These are phyloP conservation scores for Colletotrichum higginsianum DNA, from an alignment of 2,329 filamentous ascomycete genomes.

Conservation along the genomic window DNA sequence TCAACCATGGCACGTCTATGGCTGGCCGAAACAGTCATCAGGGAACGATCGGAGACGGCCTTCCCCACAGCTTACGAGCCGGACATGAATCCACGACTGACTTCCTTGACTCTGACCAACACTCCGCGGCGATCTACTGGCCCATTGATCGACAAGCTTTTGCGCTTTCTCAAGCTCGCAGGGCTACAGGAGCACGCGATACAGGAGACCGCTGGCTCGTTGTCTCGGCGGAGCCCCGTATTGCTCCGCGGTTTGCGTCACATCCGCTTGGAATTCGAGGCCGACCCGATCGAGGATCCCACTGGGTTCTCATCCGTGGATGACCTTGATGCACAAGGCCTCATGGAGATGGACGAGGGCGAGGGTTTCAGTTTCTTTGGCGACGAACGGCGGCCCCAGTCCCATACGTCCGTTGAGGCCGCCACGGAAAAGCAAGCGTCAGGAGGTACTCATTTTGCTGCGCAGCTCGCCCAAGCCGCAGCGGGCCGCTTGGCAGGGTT, in stretches of 20 bases:
- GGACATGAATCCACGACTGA: constrained; percentile 70
- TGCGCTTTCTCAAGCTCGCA: constrained; percentile 62
- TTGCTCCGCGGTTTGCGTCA: constrained; percentile 67
- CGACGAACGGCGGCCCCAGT: constrained; percentile 43
- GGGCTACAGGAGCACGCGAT: constrained; percentile 66
- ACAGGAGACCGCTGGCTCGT: constrained; percentile 46
- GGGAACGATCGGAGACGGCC: constrained; percentile 58
- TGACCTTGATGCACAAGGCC: constrained; percentile 58
- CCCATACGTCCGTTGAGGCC: constrained; percentile 1
- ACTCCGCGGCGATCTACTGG: constrained; percentile 69
- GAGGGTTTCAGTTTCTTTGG: constrained; percentile 64
- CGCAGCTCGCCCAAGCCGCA: constrained; percentile 33
- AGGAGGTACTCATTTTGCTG: constrained; percentile 14
- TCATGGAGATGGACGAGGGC: constrained; percentile 56
- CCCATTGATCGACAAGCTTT: constrained; percentile 63
- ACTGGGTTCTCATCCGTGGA: constrained; percentile 49
- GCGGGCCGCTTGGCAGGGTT: constrained; percentile 47
- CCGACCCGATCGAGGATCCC: constrained; percentile 56
- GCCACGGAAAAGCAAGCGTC: constrained; percentile 34
- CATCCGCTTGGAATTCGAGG: constrained; percentile 69
- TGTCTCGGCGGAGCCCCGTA: constrained; percentile 55
- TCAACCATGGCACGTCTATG: constrained; percentile 55
- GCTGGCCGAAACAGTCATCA: constrained; percentile 62
- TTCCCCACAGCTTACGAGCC: constrained; percentile 67
- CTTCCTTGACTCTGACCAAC: constrained; percentile 66